Evolutionary conservation across 1,284 basidiomycete species (phyloP), one percentile per base, ranked within the genome.

Genomic region (Cutaneotrichosporon spelunceum): DNA sequence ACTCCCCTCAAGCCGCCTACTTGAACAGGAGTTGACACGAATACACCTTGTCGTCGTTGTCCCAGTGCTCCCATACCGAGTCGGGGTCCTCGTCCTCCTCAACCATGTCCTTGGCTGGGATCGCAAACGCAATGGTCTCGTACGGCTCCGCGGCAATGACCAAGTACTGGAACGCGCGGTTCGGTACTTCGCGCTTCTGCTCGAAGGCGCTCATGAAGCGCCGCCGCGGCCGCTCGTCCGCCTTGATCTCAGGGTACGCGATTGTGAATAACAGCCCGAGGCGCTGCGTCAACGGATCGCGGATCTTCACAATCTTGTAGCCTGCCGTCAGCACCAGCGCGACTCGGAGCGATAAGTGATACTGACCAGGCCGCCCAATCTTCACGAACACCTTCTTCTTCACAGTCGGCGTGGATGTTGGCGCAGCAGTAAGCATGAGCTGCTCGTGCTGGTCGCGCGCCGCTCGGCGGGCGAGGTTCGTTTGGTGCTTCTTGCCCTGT

Each of bases 401-500:
- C 23, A 93, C 84, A 63, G 81, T 87, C 24, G 66, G 65, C 21
- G 68, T 60, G 7, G 65, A 85, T 6, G 77, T 73, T 75, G 88
- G 86, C 4, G 88, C 81, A 21, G 90, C 89, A 7, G 89, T 87
- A 61, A 93, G 87, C 83, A 90, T 88, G 66, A 95, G 80, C 74
- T 91, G 88, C 73, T 98, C 93, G 76, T 97, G 95, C 57, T 92
- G 90, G 82, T 99, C 96, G 60, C 88, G 86, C 13, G 95, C 95
- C 0, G 96, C 96, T 69, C 96, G 87, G 50, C 96, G 86, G 4
- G 95, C 96, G 36, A 99, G 86, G 76, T 99, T 99, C 1, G 95
- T 97, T 78, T 99, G 96, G 75, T 99, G 96, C 78, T 99, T 99
- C 82, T 99, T 99, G 30, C 96, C 96, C 82, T 99, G 96, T 0